These are phyloP conservation scores for Colletotrichum horii DNA, from an alignment of 2,329 filamentous ascomycete genomes.

Conservation along the genomic window DNA sequence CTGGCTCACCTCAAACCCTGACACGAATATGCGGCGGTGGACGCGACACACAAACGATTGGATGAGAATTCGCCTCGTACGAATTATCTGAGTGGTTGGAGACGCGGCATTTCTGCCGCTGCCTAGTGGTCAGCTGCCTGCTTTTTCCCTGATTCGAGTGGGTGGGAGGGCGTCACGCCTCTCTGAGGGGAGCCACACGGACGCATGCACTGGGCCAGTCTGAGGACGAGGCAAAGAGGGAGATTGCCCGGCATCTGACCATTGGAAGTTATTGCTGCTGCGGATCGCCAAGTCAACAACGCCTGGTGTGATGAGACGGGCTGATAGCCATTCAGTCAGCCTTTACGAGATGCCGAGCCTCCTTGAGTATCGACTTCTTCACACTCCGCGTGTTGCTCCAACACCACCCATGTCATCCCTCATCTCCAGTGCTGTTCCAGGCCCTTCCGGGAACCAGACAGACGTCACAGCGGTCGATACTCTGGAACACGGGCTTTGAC, in stretches of 20 bases:
- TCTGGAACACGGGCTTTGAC: conserved; percentile 2
- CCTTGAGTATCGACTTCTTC: not conserved
- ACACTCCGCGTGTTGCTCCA: conserved; percentile 7
- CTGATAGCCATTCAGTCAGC: not conserved
- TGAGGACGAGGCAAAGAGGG: conserved; percentile 5
- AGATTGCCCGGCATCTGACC: not conserved
- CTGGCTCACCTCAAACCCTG: not conserved
- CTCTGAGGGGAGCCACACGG: not conserved
- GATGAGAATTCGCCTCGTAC: conserved; percentile 9
- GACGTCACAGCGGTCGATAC: conserved; percentile 4
- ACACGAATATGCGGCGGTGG: not conserved
- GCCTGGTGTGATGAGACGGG: not conserved
- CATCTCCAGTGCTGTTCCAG: conserved; percentile 1
- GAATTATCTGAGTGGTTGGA: conserved; percentile 22
- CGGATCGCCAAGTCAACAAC: not conserved
- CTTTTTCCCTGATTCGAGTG: not conserved
- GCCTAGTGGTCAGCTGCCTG: conserved; percentile 19
- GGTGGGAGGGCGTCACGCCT: not conserved
- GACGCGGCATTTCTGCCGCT: conserved; percentile 7
- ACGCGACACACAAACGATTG: conserved; percentile 12
- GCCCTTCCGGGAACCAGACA: not conserved
- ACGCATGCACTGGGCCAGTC: not conserved
- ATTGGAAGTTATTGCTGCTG: not conserved
- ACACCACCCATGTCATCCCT: not conserved
- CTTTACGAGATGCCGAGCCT: conserved; percentile 7